Conservation (phyloP, 2,329 filamentous ascomycete species). For the Sclerotinia nivalis region DNA sequence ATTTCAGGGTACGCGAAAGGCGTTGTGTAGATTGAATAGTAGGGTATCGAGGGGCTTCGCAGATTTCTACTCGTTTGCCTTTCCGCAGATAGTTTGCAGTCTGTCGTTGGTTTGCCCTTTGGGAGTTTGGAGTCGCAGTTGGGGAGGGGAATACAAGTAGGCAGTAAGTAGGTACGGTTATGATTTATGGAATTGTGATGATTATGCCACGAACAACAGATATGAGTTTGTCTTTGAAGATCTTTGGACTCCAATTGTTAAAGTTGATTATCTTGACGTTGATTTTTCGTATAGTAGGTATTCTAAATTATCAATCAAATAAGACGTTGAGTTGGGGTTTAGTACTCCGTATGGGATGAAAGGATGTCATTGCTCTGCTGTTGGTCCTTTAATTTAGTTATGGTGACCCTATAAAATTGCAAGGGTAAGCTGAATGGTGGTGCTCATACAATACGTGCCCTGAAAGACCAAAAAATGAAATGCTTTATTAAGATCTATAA, state of each 20-base stretch:
- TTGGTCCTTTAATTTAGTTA: not conserved
- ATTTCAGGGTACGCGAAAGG: not conserved
- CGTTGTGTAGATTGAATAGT: not conserved
- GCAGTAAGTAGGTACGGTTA: not conserved
- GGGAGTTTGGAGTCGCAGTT: slow-evolving; percentile 1
- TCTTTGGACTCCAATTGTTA: not conserved
- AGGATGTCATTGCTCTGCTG: slow-evolving; percentile 3
- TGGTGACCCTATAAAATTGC: slow-evolving; percentile 6
- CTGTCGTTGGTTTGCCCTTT: slow-evolving; percentile 10
- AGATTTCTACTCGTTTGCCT: not conserved
- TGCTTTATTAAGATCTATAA: not conserved
- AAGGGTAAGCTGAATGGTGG: not conserved
- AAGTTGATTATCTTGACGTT: not conserved
- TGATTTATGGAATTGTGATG: not conserved
- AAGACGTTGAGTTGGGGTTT: not conserved
- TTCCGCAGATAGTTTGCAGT: not conserved
- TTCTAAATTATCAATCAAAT: not conserved
- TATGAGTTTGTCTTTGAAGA: not conserved
- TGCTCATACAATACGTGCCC: not conserved
- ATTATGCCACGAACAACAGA: not conserved
- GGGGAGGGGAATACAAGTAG: not conserved
- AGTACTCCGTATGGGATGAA: not conserved
- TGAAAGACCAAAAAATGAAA: not conserved
- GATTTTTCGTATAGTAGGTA: not conserved
- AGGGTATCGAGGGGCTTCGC: not conserved